Evolutionary conservation across 306 rosid species (phyloP), one percentile per base, ranked within the genome.

Genomic region (Cyamopsis tetragonoloba): DNA sequence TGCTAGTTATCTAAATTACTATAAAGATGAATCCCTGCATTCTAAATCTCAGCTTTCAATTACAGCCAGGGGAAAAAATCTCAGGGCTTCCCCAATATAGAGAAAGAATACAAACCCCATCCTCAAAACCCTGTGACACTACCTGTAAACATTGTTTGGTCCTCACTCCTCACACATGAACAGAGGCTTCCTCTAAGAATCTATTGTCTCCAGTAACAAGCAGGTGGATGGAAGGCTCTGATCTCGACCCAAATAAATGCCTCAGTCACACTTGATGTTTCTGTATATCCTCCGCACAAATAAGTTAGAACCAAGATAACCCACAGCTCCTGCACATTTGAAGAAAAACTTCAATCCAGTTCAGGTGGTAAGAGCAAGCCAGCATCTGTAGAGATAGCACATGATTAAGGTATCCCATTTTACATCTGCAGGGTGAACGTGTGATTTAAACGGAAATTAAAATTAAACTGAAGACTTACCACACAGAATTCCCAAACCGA

Each of bases 251-350:
- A 20, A 61, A 2, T 39, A 68, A 62, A 71, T 53, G 51, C 77
- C 83, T 82, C 88, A 95, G 82, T 95, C 99, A 27, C 98, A 92
- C 81, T 92, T 92, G 85, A 92, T 92, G 85, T 92, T 92, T 79
- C 96, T 87, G 86, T 92, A 92, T 86, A 92, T 92, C 89, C 93
- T 92, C 85, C 98, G 87, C 83, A 92, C 98, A 60, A 92, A 92
- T 83, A 92, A 86, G 75, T 89, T 87, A 1, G 98, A 95, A 55
- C 99, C 99, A 75, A 95, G 86, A 72, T 95, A 81, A 66, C 99
- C 99, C 67, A 95, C 96, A 69, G 99, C 99, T 32, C 99, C 99
- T 95, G 73, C 83, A 80, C 14, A 66, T 73, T 63, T 38, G 70
- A 74, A 54, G 7, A 22, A 58, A 43, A n/a, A 32, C 0, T 48